phyloP scores from a whole-genome alignment of 1,284 basidiomycete genomes.

The Fomitiporia mediterranea region DNA sequence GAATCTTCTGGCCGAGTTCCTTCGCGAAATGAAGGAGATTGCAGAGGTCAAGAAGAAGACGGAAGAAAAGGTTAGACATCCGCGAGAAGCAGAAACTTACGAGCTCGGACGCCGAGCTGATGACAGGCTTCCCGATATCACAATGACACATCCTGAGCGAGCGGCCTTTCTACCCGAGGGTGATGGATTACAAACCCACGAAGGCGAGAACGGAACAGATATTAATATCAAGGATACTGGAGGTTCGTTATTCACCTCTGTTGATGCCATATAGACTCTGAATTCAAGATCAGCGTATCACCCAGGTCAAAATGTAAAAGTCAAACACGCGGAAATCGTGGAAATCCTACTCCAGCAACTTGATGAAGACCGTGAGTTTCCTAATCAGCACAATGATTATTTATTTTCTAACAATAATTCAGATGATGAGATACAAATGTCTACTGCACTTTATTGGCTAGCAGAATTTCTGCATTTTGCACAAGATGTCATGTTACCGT shows the following conservation, averaged over 20 bases:
- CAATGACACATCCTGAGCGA: conserved; percentile 41
- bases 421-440: conserved; percentile 91
- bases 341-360: conserved; percentile 94
- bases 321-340: conserved; percentile 90
- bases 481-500: conserved; percentile 89
- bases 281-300: conserved; percentile 62
- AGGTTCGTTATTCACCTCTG: conserved; percentile 39
- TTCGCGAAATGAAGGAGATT: conserved; percentile 88
- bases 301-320: conserved; percentile 88
- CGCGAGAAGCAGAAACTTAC: conserved; percentile 35
- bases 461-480: conserved; percentile 87
- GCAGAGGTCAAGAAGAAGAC: conserved; percentile 63
- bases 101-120: conserved; percentile 39
- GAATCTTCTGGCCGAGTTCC: conserved; percentile 86
- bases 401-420: conserved; percentile 2
- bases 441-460: conserved; percentile 87
- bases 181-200: conserved; percentile 38
- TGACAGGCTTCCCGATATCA: conserved; percentile 46
- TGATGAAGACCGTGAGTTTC: conserved; percentile 71
- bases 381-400: neutral
- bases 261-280: conserved; percentile 23
- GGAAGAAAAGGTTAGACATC: conserved; percentile 48
- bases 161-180: conserved; percentile 51
- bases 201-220: conserved; percentile 40
- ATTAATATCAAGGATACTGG: conserved; percentile 58